Evolutionary conservation across 352 stramenopile genomes (phyloP).

Genomic region (Pythium oligandrum): DNA sequence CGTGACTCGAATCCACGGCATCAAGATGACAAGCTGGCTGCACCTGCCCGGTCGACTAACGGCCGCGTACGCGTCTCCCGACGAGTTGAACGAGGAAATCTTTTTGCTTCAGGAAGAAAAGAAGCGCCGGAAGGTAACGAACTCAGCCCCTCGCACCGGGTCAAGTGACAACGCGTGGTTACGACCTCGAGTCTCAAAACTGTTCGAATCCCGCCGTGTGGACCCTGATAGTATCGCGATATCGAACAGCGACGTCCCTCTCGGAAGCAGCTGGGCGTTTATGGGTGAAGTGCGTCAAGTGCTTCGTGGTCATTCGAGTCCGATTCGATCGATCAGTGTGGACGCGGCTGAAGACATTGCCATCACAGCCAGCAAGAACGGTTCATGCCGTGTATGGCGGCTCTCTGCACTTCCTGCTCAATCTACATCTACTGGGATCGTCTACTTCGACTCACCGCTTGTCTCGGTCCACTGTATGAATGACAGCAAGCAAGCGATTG

Average conservation of each 20-base stretch:
- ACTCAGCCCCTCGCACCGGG: slow-evolving; percentile 4
- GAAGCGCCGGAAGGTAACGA: slow-evolving; percentile 22
- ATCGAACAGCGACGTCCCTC: too few relatives aligned
- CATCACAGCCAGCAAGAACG: slow-evolving; percentile 66
- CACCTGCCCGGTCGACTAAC: slow-evolving; percentile 38
- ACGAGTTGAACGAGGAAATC: slow-evolving; percentile 54
- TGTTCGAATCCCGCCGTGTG: slow-evolving; percentile 10
- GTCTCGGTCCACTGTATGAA: slow-evolving; percentile 20
- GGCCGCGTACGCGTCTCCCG: slow-evolving; percentile 1
- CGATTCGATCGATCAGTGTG: slow-evolving; percentile 44
- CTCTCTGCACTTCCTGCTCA: slow-evolving; percentile 37
- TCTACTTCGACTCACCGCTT: slow-evolving; percentile 26
- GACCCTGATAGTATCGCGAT: too few relatives aligned
- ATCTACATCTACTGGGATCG: slow-evolving; percentile 13
- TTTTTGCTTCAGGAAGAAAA: slow-evolving; percentile 47
- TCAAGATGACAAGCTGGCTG: slow-evolving; percentile 62
- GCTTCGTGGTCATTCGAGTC: slow-evolving; percentile 63
- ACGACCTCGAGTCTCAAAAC: slow-evolving; percentile 16
- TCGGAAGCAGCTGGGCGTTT: slow-evolving; percentile 19
- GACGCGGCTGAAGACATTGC: slow-evolving; percentile 58
- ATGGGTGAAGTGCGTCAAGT: slow-evolving; percentile 42
- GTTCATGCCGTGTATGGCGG: slow-evolving; percentile 68
- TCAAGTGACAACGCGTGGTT: slow-evolving; percentile 25
- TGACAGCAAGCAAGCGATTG: slow-evolving; percentile 28
- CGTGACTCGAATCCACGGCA: slow-evolving; percentile 38